phyloP scores from a whole-genome alignment of 768 basidiomycete genomes.

The Amanita pseudoporphyria region DNA sequence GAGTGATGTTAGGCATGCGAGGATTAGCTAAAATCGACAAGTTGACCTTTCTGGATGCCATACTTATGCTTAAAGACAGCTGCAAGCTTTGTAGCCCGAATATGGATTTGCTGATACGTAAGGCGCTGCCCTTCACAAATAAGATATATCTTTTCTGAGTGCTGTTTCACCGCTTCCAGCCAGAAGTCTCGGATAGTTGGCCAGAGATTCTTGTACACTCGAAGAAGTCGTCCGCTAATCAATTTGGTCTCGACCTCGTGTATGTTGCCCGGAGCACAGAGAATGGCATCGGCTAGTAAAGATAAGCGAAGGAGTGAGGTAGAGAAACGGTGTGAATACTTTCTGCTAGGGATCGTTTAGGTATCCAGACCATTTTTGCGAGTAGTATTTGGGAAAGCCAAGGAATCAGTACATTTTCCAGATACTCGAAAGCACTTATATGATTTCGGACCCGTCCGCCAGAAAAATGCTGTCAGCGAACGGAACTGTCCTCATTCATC shows the following conservation, averaged over 20 bases:
- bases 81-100: constrained; percentile 26
- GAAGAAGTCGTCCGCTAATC: constrained; percentile 34
- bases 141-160: constrained; percentile 32
- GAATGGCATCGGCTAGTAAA: constrained; percentile 23
- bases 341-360: constrained; percentile 14
- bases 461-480: constrained; percentile 28
- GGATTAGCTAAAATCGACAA: not conserved
- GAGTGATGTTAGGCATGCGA: constrained; percentile 1
- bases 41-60: constrained; percentile 36
- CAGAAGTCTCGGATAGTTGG: constrained; percentile 41
- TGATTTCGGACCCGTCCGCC: constrained; percentile 14
- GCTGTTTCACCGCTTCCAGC: constrained; percentile 25
- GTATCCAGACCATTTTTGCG: constrained; percentile 6
- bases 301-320: not conserved
- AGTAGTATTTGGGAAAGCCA: not conserved
- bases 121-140: constrained; percentile 39
- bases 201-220: constrained; percentile 44
- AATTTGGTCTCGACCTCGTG: constrained; percentile 33
- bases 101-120: constrained; percentile 30
- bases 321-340: constrained; percentile 3
- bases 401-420: not conserved
- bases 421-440: constrained; percentile 4
- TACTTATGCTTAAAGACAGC: constrained; percentile 30
- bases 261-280: constrained; percentile 28
- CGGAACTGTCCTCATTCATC: constrained; percentile 27